These are phyloP conservation scores for Xylariaceae sp. DNA, from an alignment of 2,329 filamentous ascomycete genomes.

Conservation along the genomic window DNA sequence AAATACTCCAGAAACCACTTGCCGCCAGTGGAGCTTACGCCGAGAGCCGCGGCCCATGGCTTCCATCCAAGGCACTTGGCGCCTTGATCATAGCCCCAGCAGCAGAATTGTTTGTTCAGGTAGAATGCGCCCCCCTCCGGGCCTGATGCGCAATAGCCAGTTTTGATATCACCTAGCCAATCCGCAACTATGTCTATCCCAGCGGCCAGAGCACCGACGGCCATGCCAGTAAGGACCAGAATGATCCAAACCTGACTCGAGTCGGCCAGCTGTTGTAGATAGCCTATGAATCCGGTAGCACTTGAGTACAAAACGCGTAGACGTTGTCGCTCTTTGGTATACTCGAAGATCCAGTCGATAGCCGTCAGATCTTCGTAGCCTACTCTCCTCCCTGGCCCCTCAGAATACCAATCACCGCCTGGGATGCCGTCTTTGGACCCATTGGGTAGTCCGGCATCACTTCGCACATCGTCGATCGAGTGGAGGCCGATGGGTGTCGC, in stretches of 20 bases:
- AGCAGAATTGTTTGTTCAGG: conserved; percentile 88
- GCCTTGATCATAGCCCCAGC: conserved; percentile 82
- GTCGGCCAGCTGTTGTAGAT: conserved; percentile 72
- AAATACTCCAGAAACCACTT: conserved; percentile 84
- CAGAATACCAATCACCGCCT: conserved; percentile 76
- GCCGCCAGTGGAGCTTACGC: conserved; percentile 62
- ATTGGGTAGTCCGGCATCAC: conserved; percentile 15
- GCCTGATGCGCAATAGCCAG: conserved; percentile 76
- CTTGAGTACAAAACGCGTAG: conserved; percentile 72
- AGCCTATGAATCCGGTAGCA: conserved; percentile 68
- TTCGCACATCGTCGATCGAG: conserved; percentile 16
- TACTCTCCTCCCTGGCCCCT: conserved; percentile 83
- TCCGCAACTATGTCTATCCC: conserved; percentile 86
- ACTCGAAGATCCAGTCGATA: conserved; percentile 99
- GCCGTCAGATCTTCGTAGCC: conserved; percentile 95
- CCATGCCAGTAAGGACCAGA: conserved; percentile 78
- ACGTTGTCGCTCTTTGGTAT: conserved; percentile 90
- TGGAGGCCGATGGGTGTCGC: conserved; percentile 27
- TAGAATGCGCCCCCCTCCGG: conserved; percentile 84
- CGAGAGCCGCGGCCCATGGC: conserved; percentile 75
- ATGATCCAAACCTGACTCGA: conserved; percentile 90
- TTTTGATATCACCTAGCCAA: conserved; percentile 91
- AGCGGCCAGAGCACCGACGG: conserved; percentile 81
- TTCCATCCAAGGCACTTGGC: conserved; percentile 85
- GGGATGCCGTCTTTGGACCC: conserved; percentile 46